phyloP scores from a whole-genome alignment of 2,329 filamentous ascomycete genomes.

The Cordyceps cicadae region DNA sequence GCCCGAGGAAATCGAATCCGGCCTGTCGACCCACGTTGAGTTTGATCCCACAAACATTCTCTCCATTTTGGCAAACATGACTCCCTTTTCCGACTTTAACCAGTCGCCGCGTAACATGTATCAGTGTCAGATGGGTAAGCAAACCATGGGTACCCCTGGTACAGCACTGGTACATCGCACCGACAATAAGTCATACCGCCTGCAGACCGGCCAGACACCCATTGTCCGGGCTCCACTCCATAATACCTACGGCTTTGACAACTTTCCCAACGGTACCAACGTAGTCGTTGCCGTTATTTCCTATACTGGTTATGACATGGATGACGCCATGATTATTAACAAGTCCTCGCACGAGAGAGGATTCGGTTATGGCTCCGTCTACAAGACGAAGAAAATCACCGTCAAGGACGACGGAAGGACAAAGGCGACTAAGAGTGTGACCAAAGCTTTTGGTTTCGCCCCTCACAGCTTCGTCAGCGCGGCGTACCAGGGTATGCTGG shows the following conservation, averaged over 20 bases:
- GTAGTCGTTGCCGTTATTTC: constrained; percentile 95
- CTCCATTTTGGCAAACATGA: constrained; percentile 97
- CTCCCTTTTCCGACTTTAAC: constrained; percentile 97
- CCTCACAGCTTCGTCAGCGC: constrained; percentile 65
- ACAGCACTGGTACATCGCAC: constrained; percentile 78
- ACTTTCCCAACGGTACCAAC: constrained; percentile 95
- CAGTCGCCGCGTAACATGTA: constrained; percentile 99
- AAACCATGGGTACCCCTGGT: constrained; percentile 95
- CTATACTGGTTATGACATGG: constrained; percentile 99
- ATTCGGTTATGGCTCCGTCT: constrained; percentile 91
- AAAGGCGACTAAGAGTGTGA: constrained; percentile 59
- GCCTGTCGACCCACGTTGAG: constrained; percentile 87
- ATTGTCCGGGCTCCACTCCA: constrained; percentile 87
- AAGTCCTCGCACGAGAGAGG: constrained; percentile 94
- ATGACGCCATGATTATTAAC: constrained; percentile 99
- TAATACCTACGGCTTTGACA: constrained; percentile 94
- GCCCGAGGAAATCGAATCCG: constrained; percentile 79
- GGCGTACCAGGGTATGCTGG: constrained; percentile 62
- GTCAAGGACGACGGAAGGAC: constrained; percentile 70
- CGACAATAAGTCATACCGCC: constrained; percentile 92
- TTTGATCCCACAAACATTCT: constrained; percentile 92
- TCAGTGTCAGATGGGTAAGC: constrained; percentile 98
- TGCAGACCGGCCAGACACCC: constrained; percentile 94
- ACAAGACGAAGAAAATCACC: constrained; percentile 91
- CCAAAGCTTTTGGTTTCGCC: constrained; percentile 85